These are phyloP conservation scores for Beauveria bassiana DNA, from an alignment of 2,329 filamentous ascomycete genomes.

Conservation along the genomic window DNA sequence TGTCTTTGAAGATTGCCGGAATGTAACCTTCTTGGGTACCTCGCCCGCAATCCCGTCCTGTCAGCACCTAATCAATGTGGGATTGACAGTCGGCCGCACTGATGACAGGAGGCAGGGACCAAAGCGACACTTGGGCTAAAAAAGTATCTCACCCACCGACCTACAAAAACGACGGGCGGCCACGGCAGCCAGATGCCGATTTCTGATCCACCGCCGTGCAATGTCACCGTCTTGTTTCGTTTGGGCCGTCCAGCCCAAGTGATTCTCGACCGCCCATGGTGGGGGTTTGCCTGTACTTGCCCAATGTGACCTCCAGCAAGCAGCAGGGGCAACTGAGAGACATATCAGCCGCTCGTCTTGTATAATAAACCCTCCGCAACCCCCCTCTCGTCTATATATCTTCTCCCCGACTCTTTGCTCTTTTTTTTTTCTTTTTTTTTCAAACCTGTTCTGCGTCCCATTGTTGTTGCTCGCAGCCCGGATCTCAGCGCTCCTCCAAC, in stretches of 20 bases:
- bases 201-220: neutral
- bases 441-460: neutral
- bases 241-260: neutral
- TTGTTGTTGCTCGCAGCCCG: neutral
- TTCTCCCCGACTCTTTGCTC: neutral
- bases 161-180: neutral
- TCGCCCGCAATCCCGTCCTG: too few species aligned
- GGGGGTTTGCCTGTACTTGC: neutral
- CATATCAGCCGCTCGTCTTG: neutral
- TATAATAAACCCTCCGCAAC: slow-evolving; percentile 3
- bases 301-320: neutral
- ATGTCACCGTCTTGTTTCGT: neutral
- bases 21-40: neutral
- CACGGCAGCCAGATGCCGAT: slow-evolving; percentile 3
- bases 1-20: neutral
- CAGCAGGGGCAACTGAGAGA: neutral
- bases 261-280: slow-evolving; percentile 6
- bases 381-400: neutral
- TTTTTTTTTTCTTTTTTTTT: neutral
- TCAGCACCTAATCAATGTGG: neutral
- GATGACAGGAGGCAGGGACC: neutral
- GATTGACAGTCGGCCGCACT: neutral
- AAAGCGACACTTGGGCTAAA: neutral
- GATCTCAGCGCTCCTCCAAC: neutral
- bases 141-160: neutral